phyloP scores from a whole-genome alignment of 441 rosid species.

The Melastoma candidum region DNA sequence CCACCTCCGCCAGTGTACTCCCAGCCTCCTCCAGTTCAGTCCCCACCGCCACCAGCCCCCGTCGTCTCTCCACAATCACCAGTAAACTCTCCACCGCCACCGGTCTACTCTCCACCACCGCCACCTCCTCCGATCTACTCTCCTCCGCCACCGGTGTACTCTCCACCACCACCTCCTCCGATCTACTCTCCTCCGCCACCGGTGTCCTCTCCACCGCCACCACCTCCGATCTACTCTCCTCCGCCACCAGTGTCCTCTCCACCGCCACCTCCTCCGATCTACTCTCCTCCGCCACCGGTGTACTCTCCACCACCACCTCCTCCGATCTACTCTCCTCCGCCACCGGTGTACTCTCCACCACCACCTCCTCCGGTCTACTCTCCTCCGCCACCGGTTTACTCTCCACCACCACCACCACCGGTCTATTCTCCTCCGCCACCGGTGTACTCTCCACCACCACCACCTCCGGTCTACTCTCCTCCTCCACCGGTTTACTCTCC shows the following conservation, averaged over 20 bases:
- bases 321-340: not conserved
- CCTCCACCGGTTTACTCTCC: constrained; percentile 10
- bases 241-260: constrained; percentile 7
- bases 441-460: constrained; percentile 6
- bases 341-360: constrained; percentile 12
- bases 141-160: no score
- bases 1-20: constrained; percentile 4
- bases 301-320: not conserved
- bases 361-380: constrained; percentile 14
- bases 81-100: constrained; percentile 3
- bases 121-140: not conserved
- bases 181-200: no score
- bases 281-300: not conserved
- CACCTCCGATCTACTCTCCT: constrained; percentile 3
- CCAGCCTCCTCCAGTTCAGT: constrained; percentile 2
- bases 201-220: no score
- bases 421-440: constrained; percentile 1
- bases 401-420: constrained; percentile 29
- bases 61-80: constrained; percentile 11
- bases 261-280: not conserved
- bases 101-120: constrained; percentile 2
- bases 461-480: not conserved
- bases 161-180: no score
- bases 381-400: constrained; percentile 11
- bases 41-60: constrained; percentile 5